Percentiles rank a stretch among this genome's conserved stretches.
These are phyloP conservation scores for Biscogniauxia marginata DNA, from an alignment of 2,329 filamentous ascomycete genomes.

Conservation along the genomic window DNA sequence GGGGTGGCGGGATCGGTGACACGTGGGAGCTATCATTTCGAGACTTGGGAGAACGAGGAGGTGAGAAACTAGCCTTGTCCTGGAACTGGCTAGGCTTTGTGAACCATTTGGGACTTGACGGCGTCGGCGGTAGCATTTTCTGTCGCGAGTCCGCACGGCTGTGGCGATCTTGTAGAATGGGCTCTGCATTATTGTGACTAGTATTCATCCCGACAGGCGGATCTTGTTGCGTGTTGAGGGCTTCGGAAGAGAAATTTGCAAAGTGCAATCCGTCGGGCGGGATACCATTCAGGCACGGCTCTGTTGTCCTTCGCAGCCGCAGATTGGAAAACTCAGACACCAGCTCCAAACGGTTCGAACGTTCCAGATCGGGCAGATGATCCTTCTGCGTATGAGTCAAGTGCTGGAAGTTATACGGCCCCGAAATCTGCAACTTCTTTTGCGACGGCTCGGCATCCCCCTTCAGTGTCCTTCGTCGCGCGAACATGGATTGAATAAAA, in stretches of 20 bases:
- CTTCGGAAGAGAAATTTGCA: slow-evolving; percentile 48
- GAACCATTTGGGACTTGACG: slow-evolving; percentile 34
- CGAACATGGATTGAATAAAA: slow-evolving; percentile 51
- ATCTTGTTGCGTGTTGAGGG: slow-evolving; percentile 29
- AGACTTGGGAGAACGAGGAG: slow-evolving; percentile 47
- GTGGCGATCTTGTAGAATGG: background rate
- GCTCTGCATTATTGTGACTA: slow-evolving; percentile 9
- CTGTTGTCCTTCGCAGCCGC: slow-evolving; percentile 36
- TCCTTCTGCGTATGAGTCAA: slow-evolving; percentile 57
- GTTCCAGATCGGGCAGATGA: slow-evolving; percentile 41
- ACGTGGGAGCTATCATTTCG: slow-evolving; percentile 30
- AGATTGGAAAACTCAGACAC: slow-evolving; percentile 44
- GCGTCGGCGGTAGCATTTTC: slow-evolving; percentile 28
- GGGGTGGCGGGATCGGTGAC: slow-evolving; percentile 46
- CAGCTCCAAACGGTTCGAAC: slow-evolving; percentile 40
- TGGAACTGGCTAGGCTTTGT: slow-evolving; percentile 48
- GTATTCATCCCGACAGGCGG: slow-evolving; percentile 22
- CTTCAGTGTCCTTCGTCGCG: slow-evolving; percentile 44
- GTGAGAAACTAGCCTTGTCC: slow-evolving; percentile 47
- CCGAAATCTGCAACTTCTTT: slow-evolving; percentile 56
- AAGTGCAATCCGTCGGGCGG: slow-evolving; percentile 44
- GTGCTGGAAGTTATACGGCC: slow-evolving; percentile 67
- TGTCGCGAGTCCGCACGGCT: slow-evolving; percentile 7
- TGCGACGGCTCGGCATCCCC: slow-evolving; percentile 29
- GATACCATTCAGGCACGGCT: slow-evolving; percentile 37